phyloP scores from a whole-genome alignment of 192 early-diverging fungal species.

The Anaeromyces robustus region DNA sequence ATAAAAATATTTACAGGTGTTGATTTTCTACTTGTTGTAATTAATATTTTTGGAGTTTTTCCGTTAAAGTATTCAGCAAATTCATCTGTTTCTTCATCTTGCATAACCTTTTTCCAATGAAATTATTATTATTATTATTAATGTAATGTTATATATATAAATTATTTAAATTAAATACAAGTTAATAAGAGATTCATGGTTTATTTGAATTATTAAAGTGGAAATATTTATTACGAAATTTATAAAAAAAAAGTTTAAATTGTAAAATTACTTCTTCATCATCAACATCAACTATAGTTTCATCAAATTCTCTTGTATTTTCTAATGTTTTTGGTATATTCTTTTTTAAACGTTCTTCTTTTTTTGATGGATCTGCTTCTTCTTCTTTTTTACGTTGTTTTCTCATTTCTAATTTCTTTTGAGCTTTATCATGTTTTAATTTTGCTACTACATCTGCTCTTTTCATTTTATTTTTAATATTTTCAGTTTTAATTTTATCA shows the following conservation, averaged over 20 bases:
- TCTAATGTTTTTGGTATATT: constrained; percentile 90
- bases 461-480: constrained; percentile 71
- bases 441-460: constrained; percentile 64
- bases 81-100: constrained; percentile 36
- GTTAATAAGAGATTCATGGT: too few species aligned
- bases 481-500: background rate
- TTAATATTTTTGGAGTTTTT: constrained; percentile 72
- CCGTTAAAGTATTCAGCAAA: constrained; percentile 78
- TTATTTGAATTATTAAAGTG: too few species aligned
- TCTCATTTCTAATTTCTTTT: constrained; percentile 56
- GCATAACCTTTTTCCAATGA: constrained; percentile 9
- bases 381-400: constrained; percentile 63
- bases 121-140: too few species aligned
- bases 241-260: background rate
- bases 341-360: constrained; percentile 68
- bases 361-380: constrained; percentile 63
- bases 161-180: too few species aligned
- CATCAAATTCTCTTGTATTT: constrained; percentile 80
- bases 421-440: constrained; percentile 55
- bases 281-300: constrained; percentile 56
- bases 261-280: constrained; percentile 18
- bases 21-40: constrained; percentile 68
- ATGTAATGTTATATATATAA: too few species aligned
- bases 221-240: too few species aligned
- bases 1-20: constrained; percentile 25